Conservation (phyloP, 371 early-diverging fungal genomes). For the Parasitella parasitica region DNA sequence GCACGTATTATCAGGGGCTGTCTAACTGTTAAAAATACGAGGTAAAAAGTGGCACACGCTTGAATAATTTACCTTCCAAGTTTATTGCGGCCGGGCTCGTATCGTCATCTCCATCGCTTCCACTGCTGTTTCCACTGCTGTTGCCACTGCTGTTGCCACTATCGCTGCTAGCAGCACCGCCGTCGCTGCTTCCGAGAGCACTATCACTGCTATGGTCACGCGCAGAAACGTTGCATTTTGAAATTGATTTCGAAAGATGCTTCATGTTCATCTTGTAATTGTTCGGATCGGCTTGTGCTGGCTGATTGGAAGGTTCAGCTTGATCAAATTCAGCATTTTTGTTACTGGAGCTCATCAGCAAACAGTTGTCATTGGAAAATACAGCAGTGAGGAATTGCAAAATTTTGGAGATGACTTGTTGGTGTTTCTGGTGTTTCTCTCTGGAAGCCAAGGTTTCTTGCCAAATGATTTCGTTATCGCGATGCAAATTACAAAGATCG, state of each 20-base stretch:
- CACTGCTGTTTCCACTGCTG: neutral
- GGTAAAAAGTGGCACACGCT: no score
- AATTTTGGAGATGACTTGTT: slow-evolving; percentile 85
- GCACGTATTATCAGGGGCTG: no score
- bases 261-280: neutral
- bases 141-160: neutral
- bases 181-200: neutral
- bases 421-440: slow-evolving; percentile 80
- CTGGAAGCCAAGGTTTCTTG: slow-evolving; percentile 69
- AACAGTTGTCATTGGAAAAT: slow-evolving; percentile 16
- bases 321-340: no score
- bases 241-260: neutral
- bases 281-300: neutral
- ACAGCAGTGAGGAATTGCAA: slow-evolving; percentile 65
- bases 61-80: neutral
- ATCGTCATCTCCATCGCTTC: neutral
- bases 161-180: neutral
- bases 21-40: neutral
- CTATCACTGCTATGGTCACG: neutral
- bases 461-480: slow-evolving; percentile 85
- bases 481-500: slow-evolving; percentile 78
- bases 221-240: neutral
- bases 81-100: neutral
- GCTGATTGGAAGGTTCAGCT: no score
- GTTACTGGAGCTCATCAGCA: neutral